Base-by-base conservation (phyloP, 2,329 filamentous ascomycete species). In the Trichoderma hamatum region DNA sequence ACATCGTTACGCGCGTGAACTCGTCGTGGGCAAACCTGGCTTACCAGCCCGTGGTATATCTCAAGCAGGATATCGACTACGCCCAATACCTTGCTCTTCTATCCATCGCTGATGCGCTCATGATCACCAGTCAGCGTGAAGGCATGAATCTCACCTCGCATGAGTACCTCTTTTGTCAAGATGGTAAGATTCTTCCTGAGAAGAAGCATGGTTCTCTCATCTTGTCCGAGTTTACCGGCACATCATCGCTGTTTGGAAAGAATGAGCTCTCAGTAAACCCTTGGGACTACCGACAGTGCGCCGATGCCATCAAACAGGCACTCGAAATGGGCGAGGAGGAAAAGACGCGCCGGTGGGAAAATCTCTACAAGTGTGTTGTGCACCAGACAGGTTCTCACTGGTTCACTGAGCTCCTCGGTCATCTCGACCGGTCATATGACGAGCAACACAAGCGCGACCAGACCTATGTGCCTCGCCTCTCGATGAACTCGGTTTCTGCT, bases 61-160 rank as follows among this genome's bases (percentile, higher is more conserved):
- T 98, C 65, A 94, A 96, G 80, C 95, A 98, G 79, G 95, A 98
- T 75, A 96, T 98, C 70, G 90, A 92, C 69, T 97, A 97, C 76
- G 85, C 92, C 0, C 94, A 97, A 77, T 98, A 97, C 75, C 86
- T 98, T n/a, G 95, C 94, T 1, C 84, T 98, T 9, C 85, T 97
- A 58, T 93, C 93, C 3, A 90, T 96, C 64, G 96, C 95, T 2
- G 94, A 98, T 80, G 92, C 91, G 3, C 84, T 98, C 61, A 96
- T 97, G 88, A 96, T 98, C 75, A 96, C 95, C 2, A 96, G 93
- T 77, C 89, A 98, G 74, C 93, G 96, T 64, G 95, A 98, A 78
- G 95, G 95, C 71, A 98, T 98, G 96, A 98, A 97, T 77, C 81
- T 98, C 68, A 97, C 95, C 0, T 94, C 92, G 6, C 96, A 98